Conservation (phyloP, 306 rosid genomes). For the Malus domestica region DNA sequence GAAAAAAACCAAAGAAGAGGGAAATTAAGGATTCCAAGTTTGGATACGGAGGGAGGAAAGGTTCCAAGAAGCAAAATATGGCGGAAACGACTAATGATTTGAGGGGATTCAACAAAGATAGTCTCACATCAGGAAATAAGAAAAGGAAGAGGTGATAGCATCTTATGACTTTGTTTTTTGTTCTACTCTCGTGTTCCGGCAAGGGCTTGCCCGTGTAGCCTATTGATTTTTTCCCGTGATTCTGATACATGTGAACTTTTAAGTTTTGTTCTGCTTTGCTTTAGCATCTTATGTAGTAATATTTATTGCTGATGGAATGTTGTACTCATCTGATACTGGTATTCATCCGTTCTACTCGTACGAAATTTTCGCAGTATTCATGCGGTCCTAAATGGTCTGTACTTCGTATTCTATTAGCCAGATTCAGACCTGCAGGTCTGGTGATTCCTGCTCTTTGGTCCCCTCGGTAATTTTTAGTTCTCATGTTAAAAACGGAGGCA, state of each 20-base stretch:
- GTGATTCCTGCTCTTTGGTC: no score
- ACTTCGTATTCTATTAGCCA: not conserved
- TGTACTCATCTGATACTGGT: not conserved
- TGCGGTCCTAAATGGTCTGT: no score
- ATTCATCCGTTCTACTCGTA: not conserved
- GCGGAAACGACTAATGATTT: conserved; percentile 56
- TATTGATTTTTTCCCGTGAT: not conserved
- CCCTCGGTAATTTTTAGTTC: no score
- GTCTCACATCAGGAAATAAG: conserved; percentile 22
- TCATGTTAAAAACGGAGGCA: no score
- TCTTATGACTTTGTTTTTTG: not conserved
- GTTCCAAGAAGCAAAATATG: conserved; percentile 57
- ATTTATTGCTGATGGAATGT: not conserved
- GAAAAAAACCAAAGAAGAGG: conserved; percentile 43
- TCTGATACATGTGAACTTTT: not conserved
- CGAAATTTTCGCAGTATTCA: no score
- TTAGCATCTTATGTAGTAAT: not conserved
- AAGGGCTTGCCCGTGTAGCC: conserved; percentile 1
- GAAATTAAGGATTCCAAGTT: conserved; percentile 59
- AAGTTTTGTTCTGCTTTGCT: not conserved
- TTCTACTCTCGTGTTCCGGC: not conserved
- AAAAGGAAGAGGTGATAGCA: conserved; percentile 50
- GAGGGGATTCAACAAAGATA: conserved; percentile 35
- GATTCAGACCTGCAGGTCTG: not conserved
- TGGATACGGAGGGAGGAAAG: conserved; percentile 79